Base-by-base conservation (phyloP, 495 filamentous ascomycete genomes). In the Podospora australis region DNA sequence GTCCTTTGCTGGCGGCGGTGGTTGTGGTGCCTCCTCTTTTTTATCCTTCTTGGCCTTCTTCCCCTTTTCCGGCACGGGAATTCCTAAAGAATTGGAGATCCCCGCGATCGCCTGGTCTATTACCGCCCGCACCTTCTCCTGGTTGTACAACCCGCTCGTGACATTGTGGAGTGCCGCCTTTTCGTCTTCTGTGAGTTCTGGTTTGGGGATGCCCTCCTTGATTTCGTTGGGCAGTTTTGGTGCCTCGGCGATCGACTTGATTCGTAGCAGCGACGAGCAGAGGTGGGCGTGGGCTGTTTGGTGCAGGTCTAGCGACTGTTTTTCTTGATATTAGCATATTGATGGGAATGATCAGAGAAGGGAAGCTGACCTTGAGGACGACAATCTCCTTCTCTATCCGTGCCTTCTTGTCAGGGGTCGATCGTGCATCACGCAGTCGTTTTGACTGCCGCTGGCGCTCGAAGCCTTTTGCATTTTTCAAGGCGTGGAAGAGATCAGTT, bases 361-460 rank as follows among this genome's bases (percentile, higher is more conserved):
- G 34, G 19, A 14, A 7, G 45, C 62, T 39, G 60, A 84, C 82
- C 79, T 95, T 96, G 48, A 94, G 63, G 25, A 82, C 83, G 22
- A 77, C 69, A 34, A 89, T 73, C 67, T 96, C 90, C 40, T 75
- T 78, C 52, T 83, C 76, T n/a, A 92, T 63, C 16, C 87, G 69
- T 26, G 65, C 58, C 19, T 66, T 52, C 62, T 78, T 71, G 16
- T 72, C 70, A 13, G 75, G 67, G n/a, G 75, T 70, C 17, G 64
- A 44, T 54, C 72, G 77, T 2, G 82, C 80, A 22, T 80, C 80
- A 64, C 85, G 90, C 19, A 85, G 70, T 28, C 89, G 70, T 44
- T 88, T 82, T 24, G 85, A 81, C 36, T 90, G 74, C 48, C 95
- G 95, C 67, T 95, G 90, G 53, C 88, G 74, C 69, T 96, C 90